Evolutionary conservation across 192 early-diverging fungal genomes (phyloP), one percentile per base, ranked within the genome.

Genomic region (Phycomyces nitens): DNA sequence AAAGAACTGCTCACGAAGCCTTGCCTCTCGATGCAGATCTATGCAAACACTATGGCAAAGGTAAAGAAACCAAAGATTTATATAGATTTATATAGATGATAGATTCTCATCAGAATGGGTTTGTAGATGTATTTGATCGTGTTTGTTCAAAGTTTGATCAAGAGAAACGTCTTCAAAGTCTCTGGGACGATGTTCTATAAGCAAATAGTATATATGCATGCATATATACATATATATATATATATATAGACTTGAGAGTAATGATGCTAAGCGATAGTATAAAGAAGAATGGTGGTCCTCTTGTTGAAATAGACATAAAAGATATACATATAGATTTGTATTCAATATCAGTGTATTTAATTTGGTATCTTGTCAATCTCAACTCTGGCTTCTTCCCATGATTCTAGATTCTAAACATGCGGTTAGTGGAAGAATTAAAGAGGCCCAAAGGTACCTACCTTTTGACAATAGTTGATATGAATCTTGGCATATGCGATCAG

Each of bases 401-500:
- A 81, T 53, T 64, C 75, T 29, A 84, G 66, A 64, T 84, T 84
- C 82, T 83, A 53, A 42, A 59, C 43, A 14, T 56, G 4, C 57
- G 16, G 42, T 11, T 60, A 63, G 52, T 56, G 3, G 41, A 50
- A 8, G 38, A 22, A 64, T 40, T 20, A 50, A 6, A 21, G 24
- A 38, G 49, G 43, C 1, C 49, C 38, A 4, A 39, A 38, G 54
- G 15, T 0, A n/a, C n/a, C 29, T 74, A 85, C 83, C 84, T 88
- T 86, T 73, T 87, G 83, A 22, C 85, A 87, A 83, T 86, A 90
- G 52, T 83, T 82, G 27, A 85, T 69, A 29, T 90, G 88, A 58
- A 81, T 81, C 59, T 84, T 86, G 34, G 89, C 88, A 70, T 85
- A 86, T 9, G 81, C 83, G 38, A 96, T 73, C 56, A 99, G 64